Base-by-base conservation (phyloP, 1,284 basidiomycete species). In the Fomitopsis betulina region DNA sequence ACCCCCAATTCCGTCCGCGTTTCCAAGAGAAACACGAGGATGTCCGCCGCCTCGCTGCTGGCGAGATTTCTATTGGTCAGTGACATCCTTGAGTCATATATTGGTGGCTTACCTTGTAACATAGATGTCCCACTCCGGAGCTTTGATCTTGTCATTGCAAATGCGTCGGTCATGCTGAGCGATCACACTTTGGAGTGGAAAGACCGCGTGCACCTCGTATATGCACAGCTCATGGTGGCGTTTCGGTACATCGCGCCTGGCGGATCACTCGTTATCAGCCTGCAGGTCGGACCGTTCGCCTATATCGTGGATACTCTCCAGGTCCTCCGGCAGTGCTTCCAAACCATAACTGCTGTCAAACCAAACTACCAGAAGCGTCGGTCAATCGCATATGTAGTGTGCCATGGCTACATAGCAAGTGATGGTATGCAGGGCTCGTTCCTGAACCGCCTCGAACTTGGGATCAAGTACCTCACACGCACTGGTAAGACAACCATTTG, bases 221-320 rank as follows among this genome's bases (percentile, higher is more conserved):
- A 62, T 8, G 54, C 56, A 37, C 58, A 65, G 54, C 6, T 62
- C 12, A 51, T 59, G 23, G 58, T 65, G 0, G 39, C 57, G 9
- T 50, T 65, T 2, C 21, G 17, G 54, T 58, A 60, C 51, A 55
- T 63, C 23, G 37, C 53, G 10, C 21, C 27, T 2, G 60, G 57
- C 13, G 64, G 64, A 15, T 43, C 54, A 37, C 49, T 25, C 33
- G 49, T 63, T 2, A 27, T 65, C 23, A 49, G 60, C 13, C 57
- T 61, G 19, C 62, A 57, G 45, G 57, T 55, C 13, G 59, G 63
- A 50, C 56, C 59, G 2, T 62, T 58, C 38, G 25, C 43, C 5
- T 65, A 58, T 57, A 27, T 60, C 10, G 52, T 61, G n/a, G 64
- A 63, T 37, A 37, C 60, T 5, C 54, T 65, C 8, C 40, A 23